A percentile compares a stretch with the other conserved stretches of the same genome.
Evolutionary conservation across 352 stramenopile genomes (phyloP).

Genomic region (Phytopythium sindhum): DNA sequence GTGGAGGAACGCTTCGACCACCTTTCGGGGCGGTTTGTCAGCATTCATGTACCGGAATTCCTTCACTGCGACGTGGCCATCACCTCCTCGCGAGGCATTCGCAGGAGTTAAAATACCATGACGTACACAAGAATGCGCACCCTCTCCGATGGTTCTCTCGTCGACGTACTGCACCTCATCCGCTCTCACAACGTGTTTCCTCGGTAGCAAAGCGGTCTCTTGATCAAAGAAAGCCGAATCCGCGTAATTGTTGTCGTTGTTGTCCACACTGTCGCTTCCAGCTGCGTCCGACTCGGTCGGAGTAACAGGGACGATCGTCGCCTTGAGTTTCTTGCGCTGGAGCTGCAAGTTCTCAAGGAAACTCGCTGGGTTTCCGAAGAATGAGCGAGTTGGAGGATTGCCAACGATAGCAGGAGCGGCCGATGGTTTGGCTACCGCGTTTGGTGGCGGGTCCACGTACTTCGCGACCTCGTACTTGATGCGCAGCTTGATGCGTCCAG

Average conservation of each 20-base stretch:
- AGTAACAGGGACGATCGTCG: constrained; percentile 19
- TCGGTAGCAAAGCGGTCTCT: constrained; percentile 13
- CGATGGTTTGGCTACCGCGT: background rate
- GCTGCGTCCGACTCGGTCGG: background rate
- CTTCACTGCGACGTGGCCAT: constrained; percentile 26
- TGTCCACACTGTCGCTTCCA: background rate
- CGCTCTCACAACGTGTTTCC: constrained; percentile 9
- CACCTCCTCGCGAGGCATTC: background rate
- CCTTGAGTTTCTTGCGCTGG: constrained; percentile 42
- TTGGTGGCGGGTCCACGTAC: background rate
- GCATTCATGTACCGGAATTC: constrained; percentile 31
- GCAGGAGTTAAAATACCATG: constrained; percentile 11
- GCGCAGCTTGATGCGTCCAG: constrained; percentile 35
- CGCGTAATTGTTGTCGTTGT: background rate
- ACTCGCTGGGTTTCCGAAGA: constrained; percentile 14
- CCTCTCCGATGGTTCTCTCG: constrained; percentile 22
- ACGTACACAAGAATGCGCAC: constrained; percentile 30
- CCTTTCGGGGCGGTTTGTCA: constrained; percentile 21
- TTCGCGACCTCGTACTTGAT: constrained; percentile 24
- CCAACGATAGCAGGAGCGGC: background rate
- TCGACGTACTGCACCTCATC: constrained; percentile 12
- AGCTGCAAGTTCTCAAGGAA: constrained; percentile 31
- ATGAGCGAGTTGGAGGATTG: constrained; percentile 4
- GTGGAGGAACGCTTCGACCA: constrained; percentile 30
- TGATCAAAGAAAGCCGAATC: constrained; percentile 12